A percentile compares a stretch with the other conserved stretches of the same genome.
Conservation (phyloP, 2,329 filamentous ascomycete genomes). For the Domatiomyces catenatus region DNA sequence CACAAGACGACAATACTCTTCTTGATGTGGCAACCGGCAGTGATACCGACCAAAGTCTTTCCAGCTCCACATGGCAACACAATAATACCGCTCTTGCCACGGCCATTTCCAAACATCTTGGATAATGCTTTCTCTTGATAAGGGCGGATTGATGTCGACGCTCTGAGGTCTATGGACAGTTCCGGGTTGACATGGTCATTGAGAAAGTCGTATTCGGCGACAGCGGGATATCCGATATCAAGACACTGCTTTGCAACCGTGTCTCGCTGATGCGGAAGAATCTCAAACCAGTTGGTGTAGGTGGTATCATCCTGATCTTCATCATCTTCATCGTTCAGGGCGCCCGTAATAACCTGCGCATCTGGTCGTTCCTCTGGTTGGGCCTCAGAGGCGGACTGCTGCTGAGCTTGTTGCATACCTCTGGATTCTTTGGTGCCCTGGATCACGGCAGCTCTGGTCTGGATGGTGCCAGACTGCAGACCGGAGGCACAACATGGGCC, state of each 20-base stretch:
- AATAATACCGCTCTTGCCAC: constrained; percentile 93
- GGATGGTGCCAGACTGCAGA: constrained; percentile 50
- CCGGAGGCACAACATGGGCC: constrained; percentile 52
- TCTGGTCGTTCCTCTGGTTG: constrained; percentile 20
- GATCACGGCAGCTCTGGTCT: constrained; percentile 76
- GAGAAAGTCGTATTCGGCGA: constrained; percentile 95
- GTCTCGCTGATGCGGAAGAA: constrained; percentile 67
- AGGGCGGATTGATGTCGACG: constrained; percentile 73
- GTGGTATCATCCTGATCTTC: constrained; percentile 66
- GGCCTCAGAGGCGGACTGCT: constrained; percentile 20
- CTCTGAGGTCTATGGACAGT: constrained; percentile 82
- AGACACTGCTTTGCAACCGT: constrained; percentile 79
- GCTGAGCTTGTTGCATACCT: constrained; percentile 59
- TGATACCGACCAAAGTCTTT: constrained; percentile 96
- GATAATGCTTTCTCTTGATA: constrained; percentile 96
- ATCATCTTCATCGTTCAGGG: constrained; percentile 59
- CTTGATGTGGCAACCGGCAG: constrained; percentile 91
- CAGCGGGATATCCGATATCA: constrained; percentile 68
- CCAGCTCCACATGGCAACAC: constrained; percentile 91
- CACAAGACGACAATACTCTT: constrained; percentile 91
- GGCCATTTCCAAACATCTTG: constrained; percentile 98
- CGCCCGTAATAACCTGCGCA: constrained; percentile 48
- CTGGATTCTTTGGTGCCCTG: constrained; percentile 88
- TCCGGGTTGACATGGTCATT: constrained; percentile 81
- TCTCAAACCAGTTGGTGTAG: constrained; percentile 85